These are phyloP conservation scores for Malassezia obtusa DNA, from an alignment of 1,284 basidiomycete species.

Conservation along the genomic window DNA sequence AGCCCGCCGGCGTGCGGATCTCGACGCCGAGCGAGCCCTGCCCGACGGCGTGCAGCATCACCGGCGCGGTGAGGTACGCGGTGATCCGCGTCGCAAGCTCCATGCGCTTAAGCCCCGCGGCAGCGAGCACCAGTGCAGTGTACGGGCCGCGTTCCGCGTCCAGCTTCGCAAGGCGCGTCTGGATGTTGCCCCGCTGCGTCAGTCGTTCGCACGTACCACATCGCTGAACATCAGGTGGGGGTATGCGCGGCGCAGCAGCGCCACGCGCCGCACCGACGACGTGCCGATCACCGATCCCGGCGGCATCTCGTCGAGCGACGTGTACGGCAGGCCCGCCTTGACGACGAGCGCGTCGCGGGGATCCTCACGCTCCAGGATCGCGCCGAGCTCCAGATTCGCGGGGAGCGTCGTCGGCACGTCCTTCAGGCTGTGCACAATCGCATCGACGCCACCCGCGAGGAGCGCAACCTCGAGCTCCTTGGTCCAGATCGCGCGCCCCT, in stretches of 20 bases:
- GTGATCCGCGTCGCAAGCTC: slow-evolving; percentile 66
- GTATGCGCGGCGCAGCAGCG: slow-evolving; percentile 73
- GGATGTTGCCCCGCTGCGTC: slow-evolving; percentile 47
- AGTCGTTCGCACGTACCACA: slow-evolving; percentile 58
- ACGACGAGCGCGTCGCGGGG: slow-evolving; percentile 82
- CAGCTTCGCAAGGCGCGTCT: slow-evolving; percentile 78
- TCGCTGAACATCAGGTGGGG: slow-evolving; percentile 75
- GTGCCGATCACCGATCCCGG: slow-evolving; percentile 84
- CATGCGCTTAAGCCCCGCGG: slow-evolving; percentile 80
- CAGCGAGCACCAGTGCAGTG: slow-evolving; percentile 82
- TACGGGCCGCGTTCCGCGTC: slow-evolving; percentile 76
- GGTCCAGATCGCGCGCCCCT: slow-evolving; percentile 76
- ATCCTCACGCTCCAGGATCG: slow-evolving; percentile 76
- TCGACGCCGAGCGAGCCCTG: slow-evolving; percentile 88
- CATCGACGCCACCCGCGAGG: slow-evolving; percentile 64
- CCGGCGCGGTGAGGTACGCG: slow-evolving; percentile 61
- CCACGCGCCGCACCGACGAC: slow-evolving; percentile 81
- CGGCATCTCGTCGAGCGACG: slow-evolving; percentile 69
- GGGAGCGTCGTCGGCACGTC: slow-evolving; percentile 85
- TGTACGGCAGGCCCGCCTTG: slow-evolving; percentile 63
- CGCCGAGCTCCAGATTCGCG: slow-evolving; percentile 72
- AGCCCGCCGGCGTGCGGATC: slow-evolving; percentile 55
- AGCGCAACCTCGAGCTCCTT: slow-evolving; percentile 83
- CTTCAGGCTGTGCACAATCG: slow-evolving; percentile 88
- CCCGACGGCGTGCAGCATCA: slow-evolving; percentile 77